Percentiles rank a stretch among this genome's conserved stretches.
Conservation (phyloP, 257 asterid species). For the Gardenia jasminoides region DNA sequence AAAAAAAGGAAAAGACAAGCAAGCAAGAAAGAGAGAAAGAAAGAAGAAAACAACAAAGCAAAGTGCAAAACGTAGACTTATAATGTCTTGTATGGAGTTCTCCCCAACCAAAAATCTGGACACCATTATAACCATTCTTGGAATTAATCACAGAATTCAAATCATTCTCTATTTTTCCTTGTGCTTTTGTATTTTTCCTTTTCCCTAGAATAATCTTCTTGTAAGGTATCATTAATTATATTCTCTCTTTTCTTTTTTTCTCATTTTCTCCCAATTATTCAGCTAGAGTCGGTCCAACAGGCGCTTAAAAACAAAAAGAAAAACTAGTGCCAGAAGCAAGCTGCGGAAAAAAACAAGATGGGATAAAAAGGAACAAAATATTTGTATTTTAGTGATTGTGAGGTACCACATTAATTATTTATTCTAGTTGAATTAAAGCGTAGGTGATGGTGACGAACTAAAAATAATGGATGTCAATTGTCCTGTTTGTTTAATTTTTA, state of each 20-base stretch:
- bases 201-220: not conserved
- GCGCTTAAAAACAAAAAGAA: conserved; percentile 1
- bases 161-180: not conserved
- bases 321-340: not conserved
- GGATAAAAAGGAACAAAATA: not conserved
- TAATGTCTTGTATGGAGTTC: not conserved
- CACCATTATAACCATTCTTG: not conserved
- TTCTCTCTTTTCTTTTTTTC: not conserved
- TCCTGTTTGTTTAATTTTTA: not conserved
- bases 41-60: too few species aligned
- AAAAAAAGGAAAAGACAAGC: too few species aligned
- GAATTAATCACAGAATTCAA: not conserved
- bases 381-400: not conserved
- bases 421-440: not conserved
- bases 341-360: not conserved
- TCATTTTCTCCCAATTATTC: not conserved
- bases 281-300: not conserved
- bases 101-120: not conserved
- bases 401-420: not conserved
- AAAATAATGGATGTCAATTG: not conserved
- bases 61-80: not conserved
- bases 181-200: not conserved
- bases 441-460: conserved; percentile 3
- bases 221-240: not conserved
- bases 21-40: too few species aligned